A percentile compares a stretch with the other conserved stretches of the same genome.
Conservation (phyloP, 352 stramenopile genomes). For the Labyrinthula sp. region DNA sequence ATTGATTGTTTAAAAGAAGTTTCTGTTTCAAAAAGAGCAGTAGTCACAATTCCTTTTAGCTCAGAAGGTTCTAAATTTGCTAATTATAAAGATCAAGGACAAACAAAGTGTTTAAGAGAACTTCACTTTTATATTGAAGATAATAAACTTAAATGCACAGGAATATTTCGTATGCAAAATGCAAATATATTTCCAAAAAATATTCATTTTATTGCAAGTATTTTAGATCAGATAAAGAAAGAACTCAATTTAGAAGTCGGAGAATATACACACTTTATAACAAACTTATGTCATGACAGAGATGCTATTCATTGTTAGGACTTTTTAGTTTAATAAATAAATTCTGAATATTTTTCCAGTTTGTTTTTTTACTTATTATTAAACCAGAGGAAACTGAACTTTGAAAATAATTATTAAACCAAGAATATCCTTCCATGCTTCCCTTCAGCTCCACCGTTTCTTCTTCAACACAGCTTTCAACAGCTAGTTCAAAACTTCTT, state of each 20-base stretch:
- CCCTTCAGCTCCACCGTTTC: too few relatives aligned
- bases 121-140: slow-evolving; percentile 40
- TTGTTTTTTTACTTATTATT: too few relatives aligned
- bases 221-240: slow-evolving; percentile 35
- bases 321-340: too few relatives aligned
- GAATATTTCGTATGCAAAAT: slow-evolving; percentile 38
- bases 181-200: slow-evolving; percentile 40
- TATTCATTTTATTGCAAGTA: slow-evolving; percentile 39
- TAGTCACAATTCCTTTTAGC: slow-evolving; percentile 34
- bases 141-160: slow-evolving; percentile 37
- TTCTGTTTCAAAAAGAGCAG: too few relatives aligned
- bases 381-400: too few relatives aligned
- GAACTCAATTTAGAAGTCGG: slow-evolving; percentile 34
- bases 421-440: too few relatives aligned
- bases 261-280: slow-evolving; percentile 39
- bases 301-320: slow-evolving; percentile 27
- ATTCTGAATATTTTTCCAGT: too few relatives aligned
- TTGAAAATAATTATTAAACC: too few relatives aligned
- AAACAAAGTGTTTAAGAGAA: slow-evolving; percentile 39
- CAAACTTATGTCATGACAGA: slow-evolving; percentile 34
- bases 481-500: too few relatives aligned
- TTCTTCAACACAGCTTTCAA: too few relatives aligned
- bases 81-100: slow-evolving; percentile 36
- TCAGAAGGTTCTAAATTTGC: slow-evolving; percentile 25
- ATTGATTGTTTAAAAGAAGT: too few relatives aligned